These are phyloP conservation scores for Podaxis sp. DNA, from an alignment of 768 basidiomycete species.

Conservation along the genomic window DNA sequence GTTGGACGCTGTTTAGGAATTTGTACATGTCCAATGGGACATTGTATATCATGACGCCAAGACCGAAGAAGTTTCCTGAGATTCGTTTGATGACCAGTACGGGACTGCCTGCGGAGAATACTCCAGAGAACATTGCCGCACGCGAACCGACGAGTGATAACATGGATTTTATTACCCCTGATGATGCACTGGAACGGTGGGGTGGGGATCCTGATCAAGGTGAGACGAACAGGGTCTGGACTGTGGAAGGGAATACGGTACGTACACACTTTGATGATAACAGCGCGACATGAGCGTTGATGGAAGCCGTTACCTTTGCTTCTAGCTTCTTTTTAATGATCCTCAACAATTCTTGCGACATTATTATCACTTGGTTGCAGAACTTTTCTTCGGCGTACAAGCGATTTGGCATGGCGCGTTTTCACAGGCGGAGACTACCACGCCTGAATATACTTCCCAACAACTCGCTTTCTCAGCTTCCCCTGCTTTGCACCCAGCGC, in stretches of 20 bases:
- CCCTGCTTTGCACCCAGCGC: constrained; percentile 25
- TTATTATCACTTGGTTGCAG: constrained; percentile 87
- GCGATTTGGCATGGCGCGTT: constrained; percentile 69
- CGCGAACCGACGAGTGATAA: constrained; percentile 66
- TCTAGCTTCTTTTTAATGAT: constrained; percentile 62
- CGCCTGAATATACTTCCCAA: constrained; percentile 1
- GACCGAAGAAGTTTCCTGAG: constrained; percentile 33
- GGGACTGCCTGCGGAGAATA: constrained; percentile 54
- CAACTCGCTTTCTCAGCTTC: constrained; percentile 15
- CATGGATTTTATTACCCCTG: constrained; percentile 60
- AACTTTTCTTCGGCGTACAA: constrained; percentile 75
- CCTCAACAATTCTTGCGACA: constrained; percentile 78
- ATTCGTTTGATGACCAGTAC: constrained; percentile 67
- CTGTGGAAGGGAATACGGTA: constrained; percentile 74
- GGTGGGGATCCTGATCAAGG: constrained; percentile 34
- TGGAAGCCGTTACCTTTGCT: neutral
- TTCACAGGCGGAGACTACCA: constrained; percentile 19
- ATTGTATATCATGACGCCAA: constrained; percentile 61
- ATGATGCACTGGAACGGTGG: constrained; percentile 65
- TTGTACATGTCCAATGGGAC: constrained; percentile 87
- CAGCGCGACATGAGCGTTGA: neutral
- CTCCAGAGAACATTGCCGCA: constrained; percentile 60
- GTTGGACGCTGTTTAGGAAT: constrained; percentile 84
- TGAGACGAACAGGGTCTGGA: constrained; percentile 39
- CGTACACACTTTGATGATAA: constrained; percentile 9